phyloP scores from a whole-genome alignment of 768 basidiomycete species.

The Leccinum pellstonianum region DNA sequence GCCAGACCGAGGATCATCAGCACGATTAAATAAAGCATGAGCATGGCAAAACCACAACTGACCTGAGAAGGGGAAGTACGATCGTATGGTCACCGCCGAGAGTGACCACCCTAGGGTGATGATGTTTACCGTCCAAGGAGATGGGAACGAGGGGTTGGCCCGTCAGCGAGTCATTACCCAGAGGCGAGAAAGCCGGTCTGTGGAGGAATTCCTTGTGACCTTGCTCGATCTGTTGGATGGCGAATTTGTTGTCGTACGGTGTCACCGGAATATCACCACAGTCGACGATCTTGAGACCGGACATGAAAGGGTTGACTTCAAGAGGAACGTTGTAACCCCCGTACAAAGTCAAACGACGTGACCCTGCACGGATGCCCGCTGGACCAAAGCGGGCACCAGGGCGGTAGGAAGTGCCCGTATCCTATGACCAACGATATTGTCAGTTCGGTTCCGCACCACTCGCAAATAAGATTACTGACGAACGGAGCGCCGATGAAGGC shows the following conservation, averaged over 20 bases:
- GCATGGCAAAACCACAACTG: not conserved
- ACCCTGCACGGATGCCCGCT: conserved; percentile 77
- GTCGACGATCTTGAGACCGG: conserved; percentile 68
- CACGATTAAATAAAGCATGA: not conserved
- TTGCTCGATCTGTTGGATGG: conserved; percentile 72
- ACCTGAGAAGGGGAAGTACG: conserved; percentile 54
- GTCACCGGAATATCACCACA: conserved; percentile 80
- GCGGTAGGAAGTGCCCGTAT: conserved; percentile 74
- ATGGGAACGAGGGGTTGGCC: conserved; percentile 57
- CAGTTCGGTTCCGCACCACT: not conserved
- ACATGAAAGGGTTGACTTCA: conserved; percentile 66
- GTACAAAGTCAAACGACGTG: conserved; percentile 69
- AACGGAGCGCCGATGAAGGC: conserved; percentile 82
- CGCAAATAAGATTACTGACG: conserved; percentile 38
- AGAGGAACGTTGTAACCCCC: conserved; percentile 81
- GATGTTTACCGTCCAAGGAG: conserved; percentile 67
- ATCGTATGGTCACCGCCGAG: conserved; percentile 91
- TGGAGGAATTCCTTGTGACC: conserved; percentile 72
- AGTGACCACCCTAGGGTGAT: conserved; percentile 80
- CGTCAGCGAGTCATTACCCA: conserved; percentile 61
- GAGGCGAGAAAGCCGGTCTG: conserved; percentile 56
- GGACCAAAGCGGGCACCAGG: conserved; percentile 87
- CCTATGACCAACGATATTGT: conserved; percentile 35
- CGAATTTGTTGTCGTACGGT: conserved; percentile 72
- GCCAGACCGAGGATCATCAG: not conserved